Base-by-base conservation (phyloP, 176 grass and related monocot species). In the Rhynchospora pubera region DNA sequence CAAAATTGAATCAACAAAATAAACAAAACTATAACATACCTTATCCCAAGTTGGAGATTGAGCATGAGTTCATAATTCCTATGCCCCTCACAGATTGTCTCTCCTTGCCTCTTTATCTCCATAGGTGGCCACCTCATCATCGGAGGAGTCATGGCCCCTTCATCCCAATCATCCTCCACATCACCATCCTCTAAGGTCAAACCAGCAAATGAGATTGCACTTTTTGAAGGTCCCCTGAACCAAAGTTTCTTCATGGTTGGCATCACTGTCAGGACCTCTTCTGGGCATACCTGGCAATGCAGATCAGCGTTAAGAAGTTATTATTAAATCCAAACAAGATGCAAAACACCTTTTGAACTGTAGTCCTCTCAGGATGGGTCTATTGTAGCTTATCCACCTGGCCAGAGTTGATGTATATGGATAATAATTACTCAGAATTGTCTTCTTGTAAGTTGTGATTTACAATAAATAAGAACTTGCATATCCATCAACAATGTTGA, bases 41-140 rank as follows among this genome's bases (percentile, higher is more conserved):
- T 99, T 85, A 99, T 95, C 13, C 96, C 96, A 14, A 99, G 96
- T 82, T 99, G 92, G 83, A 99, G 84, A 80, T 99, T 99, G 28
- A 99, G 89, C 92, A 99, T 99, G 22, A 99, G 92, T 79, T 91
- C 91, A 83, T 93, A 99, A 84, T 95, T 86, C 82, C 94, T 91
- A 85, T 99, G 96, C 12, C 92, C 96, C 76, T 89, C 92, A 56
- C 87, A 88, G 60, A 99, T 99, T 79, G 82, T 95, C 70, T 90
- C 87, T 26, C 96, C 96, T 82, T 99, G 96, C n/a, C 44, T 89
- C 83, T 91, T 95, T 14, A 75, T 57, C 66, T 83, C 69, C 46
- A 10, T 83, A 0, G 92, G 90, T 3, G 86, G 84, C 75, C 82
- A 66, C 96, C 96, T 93, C 63, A 83, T 91, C 18, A 88, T 87